phyloP scores from a whole-genome alignment of 2,329 filamentous ascomycete species.

The Talaromyces piceae region DNA sequence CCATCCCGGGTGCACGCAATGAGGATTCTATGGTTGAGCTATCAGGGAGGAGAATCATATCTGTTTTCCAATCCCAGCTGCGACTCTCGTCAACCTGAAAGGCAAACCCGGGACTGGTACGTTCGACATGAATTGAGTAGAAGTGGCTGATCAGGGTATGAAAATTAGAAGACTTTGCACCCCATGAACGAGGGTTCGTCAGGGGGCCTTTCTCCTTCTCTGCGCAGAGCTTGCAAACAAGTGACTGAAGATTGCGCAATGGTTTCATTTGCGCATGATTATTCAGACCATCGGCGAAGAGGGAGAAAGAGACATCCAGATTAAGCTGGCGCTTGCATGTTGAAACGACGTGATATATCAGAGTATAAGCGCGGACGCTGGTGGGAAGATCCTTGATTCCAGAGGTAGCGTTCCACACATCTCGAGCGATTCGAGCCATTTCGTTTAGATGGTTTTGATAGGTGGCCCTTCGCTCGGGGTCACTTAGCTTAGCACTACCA shows the following conservation, averaged over 20 bases:
- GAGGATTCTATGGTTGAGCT: conserved; percentile 17
- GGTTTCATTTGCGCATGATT: conserved; percentile 51
- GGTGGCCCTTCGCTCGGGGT: conserved; percentile 22
- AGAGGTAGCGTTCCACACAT: conserved; percentile 56
- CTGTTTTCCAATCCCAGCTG: conserved; percentile 48
- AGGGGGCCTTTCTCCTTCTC: conserved; percentile 11
- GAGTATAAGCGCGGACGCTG: conserved; percentile 54
- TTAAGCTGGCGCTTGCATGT: conserved; percentile 52
- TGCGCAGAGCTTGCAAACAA: conserved; percentile 50
- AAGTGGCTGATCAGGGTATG: conserved; percentile 31
- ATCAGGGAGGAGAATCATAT: conserved; percentile 56
- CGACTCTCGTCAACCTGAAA: conserved; percentile 18
- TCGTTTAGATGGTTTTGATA: conserved; percentile 46
- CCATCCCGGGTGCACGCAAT: conserved; percentile 37
- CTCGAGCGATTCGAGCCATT: conserved; percentile 49
- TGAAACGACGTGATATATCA: conserved; percentile 56
- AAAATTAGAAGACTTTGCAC: conserved; percentile 21
- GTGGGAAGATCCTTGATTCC: conserved; percentile 55
- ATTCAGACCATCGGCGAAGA: conserved; percentile 55
- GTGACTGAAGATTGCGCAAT: conserved; percentile 47
- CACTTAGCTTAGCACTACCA: neutral
- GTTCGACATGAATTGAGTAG: conserved; percentile 30
- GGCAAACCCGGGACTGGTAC: conserved; percentile 13
- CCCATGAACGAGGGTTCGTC: neutral
- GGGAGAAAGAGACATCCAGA: conserved; percentile 48